phyloP scores from a whole-genome alignment of 495 filamentous ascomycete genomes.

The Stereocaulon alpinum region DNA sequence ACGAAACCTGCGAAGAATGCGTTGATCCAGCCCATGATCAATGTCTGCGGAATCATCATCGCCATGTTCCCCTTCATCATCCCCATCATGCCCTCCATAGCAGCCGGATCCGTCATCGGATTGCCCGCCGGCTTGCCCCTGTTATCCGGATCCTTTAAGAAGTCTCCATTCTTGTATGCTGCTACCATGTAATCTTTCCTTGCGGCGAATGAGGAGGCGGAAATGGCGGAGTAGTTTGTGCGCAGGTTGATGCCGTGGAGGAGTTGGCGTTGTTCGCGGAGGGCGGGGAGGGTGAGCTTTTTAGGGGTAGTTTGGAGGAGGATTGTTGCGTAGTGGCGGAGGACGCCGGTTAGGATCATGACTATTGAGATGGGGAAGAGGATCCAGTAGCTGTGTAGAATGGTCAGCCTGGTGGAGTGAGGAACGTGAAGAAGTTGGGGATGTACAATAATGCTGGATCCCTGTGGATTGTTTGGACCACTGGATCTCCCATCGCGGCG shows the following conservation, averaged over 20 bases:
- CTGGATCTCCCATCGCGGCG: slow-evolving; percentile 63
- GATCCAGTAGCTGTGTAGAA: slow-evolving; percentile 79
- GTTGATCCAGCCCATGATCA: slow-evolving; percentile 99
- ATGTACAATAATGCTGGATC: slow-evolving; percentile 95
- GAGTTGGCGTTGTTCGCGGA: slow-evolving; percentile 81
- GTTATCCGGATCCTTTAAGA: slow-evolving; percentile 77
- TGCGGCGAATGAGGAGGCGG: slow-evolving; percentile 60
- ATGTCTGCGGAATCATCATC: slow-evolving; percentile 97
- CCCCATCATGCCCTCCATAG: slow-evolving; percentile 99
- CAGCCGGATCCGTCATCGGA: slow-evolving; percentile 92
- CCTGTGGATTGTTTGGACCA: slow-evolving; percentile 90
- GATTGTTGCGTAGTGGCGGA: slow-evolving; percentile 89
- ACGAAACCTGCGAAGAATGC: slow-evolving; percentile 97
- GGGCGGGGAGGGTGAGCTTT: slow-evolving; percentile 60
- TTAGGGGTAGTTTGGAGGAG: slow-evolving; percentile 83
- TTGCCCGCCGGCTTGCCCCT: slow-evolving; percentile 83
- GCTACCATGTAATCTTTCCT: slow-evolving; percentile 72
- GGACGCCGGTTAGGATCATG: slow-evolving; percentile 92
- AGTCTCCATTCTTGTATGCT: slow-evolving; percentile 73
- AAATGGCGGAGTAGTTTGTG: slow-evolving; percentile 63
- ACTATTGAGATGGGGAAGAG: slow-evolving; percentile 92
- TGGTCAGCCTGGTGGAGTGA: slow-evolving; percentile 4
- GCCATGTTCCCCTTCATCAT: slow-evolving; percentile 99
- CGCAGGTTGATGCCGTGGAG: slow-evolving; percentile 79
- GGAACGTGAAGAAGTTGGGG: slow-evolving; percentile 3